Base-by-base conservation (phyloP, 257 asterid species). In the Galeopsis tetrahit region DNA sequence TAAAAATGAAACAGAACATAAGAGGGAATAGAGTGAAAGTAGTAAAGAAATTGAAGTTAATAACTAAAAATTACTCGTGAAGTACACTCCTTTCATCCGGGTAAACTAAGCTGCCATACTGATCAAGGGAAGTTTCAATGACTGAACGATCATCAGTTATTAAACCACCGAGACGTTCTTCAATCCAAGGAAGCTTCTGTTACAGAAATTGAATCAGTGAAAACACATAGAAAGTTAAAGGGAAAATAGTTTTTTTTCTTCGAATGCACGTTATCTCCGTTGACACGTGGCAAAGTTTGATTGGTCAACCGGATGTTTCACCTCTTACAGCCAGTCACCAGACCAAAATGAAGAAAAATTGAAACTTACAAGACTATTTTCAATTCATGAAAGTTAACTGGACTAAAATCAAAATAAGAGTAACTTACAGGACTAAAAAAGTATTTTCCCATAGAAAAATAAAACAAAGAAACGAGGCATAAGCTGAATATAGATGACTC, bases 101-200 rank as follows among this genome's bases (percentile, higher is more conserved):
- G 82, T 91, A 87, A 60, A 92, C 98, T 75, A 95, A 88, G 78
- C 91, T 88, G 69, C 97, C 97, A 65, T 90, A 95, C 78, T 92
- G 97, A 32, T 93, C 83, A 67, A 92, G 93, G 69, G 97, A 92
- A 80, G 72, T 88, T 82, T 90, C 97, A 72, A 95, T 93, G 80
- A 86, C 89, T 7, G 91, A 81, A 56, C 87, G 88, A 69, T 84
- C 99, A 77, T 95, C 98, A 8, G 99, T 95, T 75, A 80, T 79
- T 85, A 95, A 86, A 84, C 74, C 83, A 75, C 96, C 97, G 58
- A 95, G 87, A 32, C 96, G 97, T 68, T 92, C 98, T 84, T 95
- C 99, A 67, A 88, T 85, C 94, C 80, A 87, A 67, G 94, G 91
- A 88, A 95, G 98, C 72, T 90, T 95, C 98, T 95, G 93, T 72